Evolutionary conservation across 164 flowering plant species (phyloP), one percentile per base, ranked within the genome.

Genomic region (Vitis amurensis): DNA sequence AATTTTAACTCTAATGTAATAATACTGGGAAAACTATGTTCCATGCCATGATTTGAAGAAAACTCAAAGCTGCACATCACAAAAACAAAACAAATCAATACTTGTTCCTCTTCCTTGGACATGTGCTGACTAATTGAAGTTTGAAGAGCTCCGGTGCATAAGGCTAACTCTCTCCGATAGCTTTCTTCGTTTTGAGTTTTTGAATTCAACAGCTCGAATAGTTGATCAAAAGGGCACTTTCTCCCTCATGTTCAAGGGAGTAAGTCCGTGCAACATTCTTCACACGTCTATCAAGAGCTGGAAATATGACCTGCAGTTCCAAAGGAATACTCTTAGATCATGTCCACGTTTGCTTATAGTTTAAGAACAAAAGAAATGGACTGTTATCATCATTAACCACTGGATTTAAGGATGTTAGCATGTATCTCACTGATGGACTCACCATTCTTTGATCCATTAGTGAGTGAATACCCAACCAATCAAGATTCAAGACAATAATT

Each of bases 41-140:
- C 44, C 44, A 37, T 37, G 7, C 44, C 44, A 37, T 59, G 61
- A 11, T 27, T 30, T 6, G 6, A 31, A 13, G 9, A 30, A 60
- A 11, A 16, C 3, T 11, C 12, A 63, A 48, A 17, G 13, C 8
- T 4, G 19, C 12, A 37, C 14, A 67, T 11, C 14, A 11, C 11
- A 44, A 2, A 60, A 48, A 15, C 55, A 15, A 70, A 69, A 66
- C 0, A 63, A 13, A 68, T 9, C 17, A 57, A 11, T 72, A 94
- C 99, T 97, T 94, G 99, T 67, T 91, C 94, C 77, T 94, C 99
- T 81, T 94, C 99, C 88, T 94, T 92, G 76, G 83, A 83, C 97
- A 94, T 89, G 80, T 94, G 97, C 84, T 94, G 97, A 71, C 84
- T 80, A 73, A 94, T 83, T 57, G 97, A 89, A 70, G 97, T 92